Evolutionary conservation across 257 asterid genomes (phyloP).

Genomic region (Solanum tacnaense): DNA sequence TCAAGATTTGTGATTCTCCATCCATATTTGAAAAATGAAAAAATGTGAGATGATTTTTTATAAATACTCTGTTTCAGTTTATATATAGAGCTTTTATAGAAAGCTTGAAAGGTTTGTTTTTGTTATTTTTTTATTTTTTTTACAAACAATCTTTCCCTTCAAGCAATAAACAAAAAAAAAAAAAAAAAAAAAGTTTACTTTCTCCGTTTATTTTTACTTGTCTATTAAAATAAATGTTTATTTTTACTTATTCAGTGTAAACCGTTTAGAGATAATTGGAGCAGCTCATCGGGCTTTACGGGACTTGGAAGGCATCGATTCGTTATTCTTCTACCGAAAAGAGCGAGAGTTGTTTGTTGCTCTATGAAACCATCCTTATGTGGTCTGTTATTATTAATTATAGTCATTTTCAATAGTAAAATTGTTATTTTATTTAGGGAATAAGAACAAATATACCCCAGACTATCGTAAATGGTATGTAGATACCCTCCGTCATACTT

Average conservation of each 20-base stretch:
- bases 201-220: background rate
- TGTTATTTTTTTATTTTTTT: background rate
- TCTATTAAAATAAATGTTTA: background rate
- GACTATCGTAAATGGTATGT: no score
- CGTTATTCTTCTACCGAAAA: accelerated
- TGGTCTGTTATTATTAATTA: background rate
- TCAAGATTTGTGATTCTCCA: background rate
- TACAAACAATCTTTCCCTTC: background rate
- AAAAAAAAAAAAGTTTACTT: background rate
- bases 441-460: no score
- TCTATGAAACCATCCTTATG: background rate
- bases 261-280: background rate
- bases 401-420: no score
- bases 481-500: no score
- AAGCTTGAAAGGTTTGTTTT: background rate
- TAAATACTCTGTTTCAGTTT: background rate
- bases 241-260: background rate
- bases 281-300: accelerated
- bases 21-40: background rate
- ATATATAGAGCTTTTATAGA: background rate
- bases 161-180: background rate
- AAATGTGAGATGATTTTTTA: background rate
- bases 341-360: no score
- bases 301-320: background rate
- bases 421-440: no score